Base-by-base conservation (phyloP, 2,329 filamentous ascomycete genomes). In the Simplicillium aogashimaense region DNA sequence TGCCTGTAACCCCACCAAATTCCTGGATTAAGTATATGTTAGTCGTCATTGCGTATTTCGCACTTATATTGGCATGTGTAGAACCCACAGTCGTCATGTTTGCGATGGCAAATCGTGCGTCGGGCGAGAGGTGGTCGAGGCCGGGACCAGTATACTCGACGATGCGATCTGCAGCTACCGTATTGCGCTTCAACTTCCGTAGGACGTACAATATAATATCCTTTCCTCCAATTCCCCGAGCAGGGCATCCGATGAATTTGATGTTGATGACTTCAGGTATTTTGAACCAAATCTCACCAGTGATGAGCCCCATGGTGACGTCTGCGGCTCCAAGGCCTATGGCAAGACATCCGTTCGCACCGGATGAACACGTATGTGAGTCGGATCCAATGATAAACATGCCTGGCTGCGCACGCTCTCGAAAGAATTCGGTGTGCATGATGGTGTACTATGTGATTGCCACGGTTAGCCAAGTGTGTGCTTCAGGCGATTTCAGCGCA, bases 271-370 rank as follows among this genome's bases (percentile, higher is more conserved):
- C 55, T 43, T 69, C 65, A 0, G 67, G 66, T 1, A 69, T 55
- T 17, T 59, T 59, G 50, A 70, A 65, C 66, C 66, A 70, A 0
- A 61, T 69, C 43, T 68, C 58, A 3, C 67, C 66, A 1, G 64
- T 67, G 0, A 67, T 59, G 28, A 70, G 50, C 2, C 61, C 54
- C 51, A 70, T 58, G 7, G 59, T 61, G 1, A 69, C 65, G 44
- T 70, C 67, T 13, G 66, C 62, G 4, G 58, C 64, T 1, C 67
- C 66, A 1, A 70, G 50, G 0, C 67, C 67, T n/a, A 70, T 63
- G 3, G 63, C 57, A 8, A 70, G 50, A 29, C 55, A 60, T 0
- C 61, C 59, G 18, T 67, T 50, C 1, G 58, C 57, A 1, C 67
- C 67, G 2, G 61, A 54, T 2, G 62, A 66, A 41, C 66, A 69